Percentiles rank a stretch among this genome's conserved stretches.
Conservation (phyloP, 129 eudicot species). For the Helianthus tuberosus region DNA sequence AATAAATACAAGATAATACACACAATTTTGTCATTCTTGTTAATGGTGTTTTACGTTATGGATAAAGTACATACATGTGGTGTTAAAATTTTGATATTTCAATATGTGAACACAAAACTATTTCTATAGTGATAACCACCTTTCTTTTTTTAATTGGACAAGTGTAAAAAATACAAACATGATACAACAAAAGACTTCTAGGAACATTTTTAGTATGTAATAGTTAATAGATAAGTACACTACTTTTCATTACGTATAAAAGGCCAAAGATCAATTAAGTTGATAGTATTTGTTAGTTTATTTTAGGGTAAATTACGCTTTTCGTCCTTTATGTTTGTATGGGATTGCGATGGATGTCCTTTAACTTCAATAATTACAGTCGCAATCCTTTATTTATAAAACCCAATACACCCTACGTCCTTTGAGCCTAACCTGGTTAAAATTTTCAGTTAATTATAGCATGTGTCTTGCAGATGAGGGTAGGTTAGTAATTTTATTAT, state of each 20-base stretch:
- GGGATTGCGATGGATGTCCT: no score
- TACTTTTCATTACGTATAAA: background rate
- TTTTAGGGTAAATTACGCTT: no score
- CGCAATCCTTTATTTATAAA: no score
- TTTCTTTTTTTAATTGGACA: slow-evolving; percentile 13
- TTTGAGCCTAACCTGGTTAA: no score
- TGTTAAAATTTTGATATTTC: background rate
- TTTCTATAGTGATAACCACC: background rate
- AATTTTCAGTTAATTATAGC: no score
- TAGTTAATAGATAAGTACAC: background rate
- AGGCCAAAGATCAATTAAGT: background rate
- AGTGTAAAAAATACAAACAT: slow-evolving; percentile 16
- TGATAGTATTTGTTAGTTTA: background rate
- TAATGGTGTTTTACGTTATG: background rate
- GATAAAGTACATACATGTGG: slow-evolving; percentile 6
- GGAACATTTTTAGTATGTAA: background rate
- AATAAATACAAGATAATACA: no score
- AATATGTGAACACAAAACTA: background rate
- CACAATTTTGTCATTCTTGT: background rate
- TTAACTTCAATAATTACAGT: no score
- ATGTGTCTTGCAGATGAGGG: no score
- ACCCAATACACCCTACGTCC: no score
- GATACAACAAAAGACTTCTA: slow-evolving; percentile 5
- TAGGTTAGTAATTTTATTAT: no score
- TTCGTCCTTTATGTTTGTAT: no score